Conservation (phyloP, 192 early-diverging fungal genomes). For the Pecoramyces ruminantium region DNA sequence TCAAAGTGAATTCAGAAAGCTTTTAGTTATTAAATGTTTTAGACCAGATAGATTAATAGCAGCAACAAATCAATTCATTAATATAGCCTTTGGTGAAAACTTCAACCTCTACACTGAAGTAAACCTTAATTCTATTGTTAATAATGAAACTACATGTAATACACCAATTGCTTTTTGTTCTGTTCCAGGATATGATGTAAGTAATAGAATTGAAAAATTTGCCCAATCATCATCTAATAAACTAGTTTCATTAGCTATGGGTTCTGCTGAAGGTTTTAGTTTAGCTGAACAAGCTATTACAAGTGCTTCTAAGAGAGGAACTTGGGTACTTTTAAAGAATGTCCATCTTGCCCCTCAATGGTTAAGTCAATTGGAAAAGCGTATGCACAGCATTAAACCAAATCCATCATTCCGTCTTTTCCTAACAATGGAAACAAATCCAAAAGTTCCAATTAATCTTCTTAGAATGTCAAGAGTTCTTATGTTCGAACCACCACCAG, state of each 20-base stretch:
- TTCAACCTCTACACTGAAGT: slow-evolving; percentile 41
- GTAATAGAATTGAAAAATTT: slow-evolving; percentile 81
- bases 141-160: slow-evolving; percentile 46
- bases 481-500: slow-evolving; percentile 91
- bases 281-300: slow-evolving; percentile 84
- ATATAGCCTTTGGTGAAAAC: slow-evolving; percentile 42
- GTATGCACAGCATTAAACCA: slow-evolving; percentile 68
- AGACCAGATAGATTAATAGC: slow-evolving; percentile 76
- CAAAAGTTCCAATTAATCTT: slow-evolving; percentile 85
- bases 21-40: slow-evolving; percentile 69
- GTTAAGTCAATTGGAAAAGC: slow-evolving; percentile 92
- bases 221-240: slow-evolving; percentile 40
- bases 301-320: slow-evolving; percentile 58
- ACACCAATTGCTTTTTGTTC: slow-evolving; percentile 86
- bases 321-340: slow-evolving; percentile 96
- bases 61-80: slow-evolving; percentile 50
- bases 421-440: slow-evolving; percentile 94
- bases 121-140: slow-evolving; percentile 47
- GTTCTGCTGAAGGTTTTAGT: slow-evolving; percentile 80
- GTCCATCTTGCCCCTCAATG: slow-evolving; percentile 91
- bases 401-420: slow-evolving; percentile 81
- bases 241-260: slow-evolving; percentile 86
- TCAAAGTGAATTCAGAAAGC: slow-evolving; percentile 44
- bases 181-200: slow-evolving; percentile 87
- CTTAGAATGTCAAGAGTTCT: slow-evolving; percentile 76